Evolutionary conservation across 768 basidiomycete species (phyloP).

Genomic region (Boletus tylopilopsis): DNA sequence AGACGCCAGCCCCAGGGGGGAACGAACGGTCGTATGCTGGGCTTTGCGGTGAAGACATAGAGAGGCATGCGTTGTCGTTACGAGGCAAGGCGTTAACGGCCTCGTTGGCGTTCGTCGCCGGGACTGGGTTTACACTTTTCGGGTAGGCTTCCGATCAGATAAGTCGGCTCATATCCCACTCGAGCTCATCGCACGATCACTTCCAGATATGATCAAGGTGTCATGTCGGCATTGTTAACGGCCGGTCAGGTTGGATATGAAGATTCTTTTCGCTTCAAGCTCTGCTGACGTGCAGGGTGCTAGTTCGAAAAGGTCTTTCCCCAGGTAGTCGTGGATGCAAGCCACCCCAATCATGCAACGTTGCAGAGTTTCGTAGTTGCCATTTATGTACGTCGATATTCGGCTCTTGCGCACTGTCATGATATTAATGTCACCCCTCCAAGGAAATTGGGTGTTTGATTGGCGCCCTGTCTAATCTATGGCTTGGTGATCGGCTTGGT

Average conservation of each 20-base stretch:
- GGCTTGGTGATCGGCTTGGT: slow-evolving; percentile 58
- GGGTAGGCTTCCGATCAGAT: slow-evolving; percentile 36
- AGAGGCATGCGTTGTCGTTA: slow-evolving; percentile 13
- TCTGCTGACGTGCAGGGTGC: slow-evolving; percentile 2
- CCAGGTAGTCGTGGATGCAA: slow-evolving; percentile 42
- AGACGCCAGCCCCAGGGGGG: neutral
- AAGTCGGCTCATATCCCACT: neutral
- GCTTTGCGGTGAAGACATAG: slow-evolving; percentile 10
- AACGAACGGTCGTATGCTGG: neutral
- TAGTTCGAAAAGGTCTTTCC: slow-evolving; percentile 60
- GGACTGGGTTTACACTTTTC: slow-evolving; percentile 60
- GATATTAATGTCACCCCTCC: neutral
- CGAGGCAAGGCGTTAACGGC: slow-evolving; percentile 42
- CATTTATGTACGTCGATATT: slow-evolving; percentile 42
- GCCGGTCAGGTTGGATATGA: slow-evolving; percentile 41
- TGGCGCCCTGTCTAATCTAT: slow-evolving; percentile 60
- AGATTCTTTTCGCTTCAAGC: neutral
- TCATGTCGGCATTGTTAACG: slow-evolving; percentile 64
- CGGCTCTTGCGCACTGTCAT: neutral
- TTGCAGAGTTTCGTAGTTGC: slow-evolving; percentile 59
- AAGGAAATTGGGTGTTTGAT: slow-evolving; percentile 67
- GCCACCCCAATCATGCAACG: slow-evolving; percentile 43
- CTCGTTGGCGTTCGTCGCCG: slow-evolving; percentile 53
- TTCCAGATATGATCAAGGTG: slow-evolving; percentile 62
- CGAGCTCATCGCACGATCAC: neutral